These are phyloP conservation scores for Linnemannia exigua DNA, from an alignment of 192 early-diverging fungal genomes.

Conservation along the genomic window DNA sequence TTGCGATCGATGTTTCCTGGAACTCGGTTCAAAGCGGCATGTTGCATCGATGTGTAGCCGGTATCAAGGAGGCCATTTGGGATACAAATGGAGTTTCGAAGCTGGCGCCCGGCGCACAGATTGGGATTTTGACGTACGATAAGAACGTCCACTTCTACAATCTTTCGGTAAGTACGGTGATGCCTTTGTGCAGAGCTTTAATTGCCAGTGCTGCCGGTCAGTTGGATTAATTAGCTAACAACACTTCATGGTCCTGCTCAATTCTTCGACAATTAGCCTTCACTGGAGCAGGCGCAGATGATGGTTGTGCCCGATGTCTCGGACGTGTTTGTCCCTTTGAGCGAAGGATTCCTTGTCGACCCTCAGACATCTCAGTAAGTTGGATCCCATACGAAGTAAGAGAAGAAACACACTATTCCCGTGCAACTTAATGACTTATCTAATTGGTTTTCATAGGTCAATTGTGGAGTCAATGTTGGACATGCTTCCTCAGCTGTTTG, in stretches of 20 bases:
- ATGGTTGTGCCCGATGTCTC: slow-evolving; percentile 93
- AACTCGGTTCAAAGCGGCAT: slow-evolving; percentile 89
- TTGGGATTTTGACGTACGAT: slow-evolving; percentile 96
- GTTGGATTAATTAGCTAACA: neutral
- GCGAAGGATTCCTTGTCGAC: slow-evolving; percentile 92
- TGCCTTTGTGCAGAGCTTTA: neutral
- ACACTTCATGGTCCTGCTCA: neutral
- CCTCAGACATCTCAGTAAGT: slow-evolving; percentile 80
- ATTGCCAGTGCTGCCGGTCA: neutral
- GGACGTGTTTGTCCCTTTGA: slow-evolving; percentile 95
- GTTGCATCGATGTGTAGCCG: slow-evolving; percentile 74
- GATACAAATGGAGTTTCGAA: slow-evolving; percentile 48
- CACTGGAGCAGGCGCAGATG: slow-evolving; percentile 92
- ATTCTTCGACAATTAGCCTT: slow-evolving; percentile 57
- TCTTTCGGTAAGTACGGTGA: slow-evolving; percentile 68
- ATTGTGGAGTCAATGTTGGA: slow-evolving; percentile 88
- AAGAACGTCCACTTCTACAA: slow-evolving; percentile 96
- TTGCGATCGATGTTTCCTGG: slow-evolving; percentile 97
- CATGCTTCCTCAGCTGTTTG: slow-evolving; percentile 86
- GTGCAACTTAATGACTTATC: neutral
- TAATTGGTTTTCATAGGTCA: slow-evolving; percentile 51
- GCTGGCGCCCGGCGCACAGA: slow-evolving; percentile 69
- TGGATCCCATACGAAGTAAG: neutral
- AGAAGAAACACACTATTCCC: neutral
- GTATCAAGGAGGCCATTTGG: slow-evolving; percentile 81